phyloP scores from a whole-genome alignment of 192 early-diverging fungal genomes.

The Coemansia sp. region DNA sequence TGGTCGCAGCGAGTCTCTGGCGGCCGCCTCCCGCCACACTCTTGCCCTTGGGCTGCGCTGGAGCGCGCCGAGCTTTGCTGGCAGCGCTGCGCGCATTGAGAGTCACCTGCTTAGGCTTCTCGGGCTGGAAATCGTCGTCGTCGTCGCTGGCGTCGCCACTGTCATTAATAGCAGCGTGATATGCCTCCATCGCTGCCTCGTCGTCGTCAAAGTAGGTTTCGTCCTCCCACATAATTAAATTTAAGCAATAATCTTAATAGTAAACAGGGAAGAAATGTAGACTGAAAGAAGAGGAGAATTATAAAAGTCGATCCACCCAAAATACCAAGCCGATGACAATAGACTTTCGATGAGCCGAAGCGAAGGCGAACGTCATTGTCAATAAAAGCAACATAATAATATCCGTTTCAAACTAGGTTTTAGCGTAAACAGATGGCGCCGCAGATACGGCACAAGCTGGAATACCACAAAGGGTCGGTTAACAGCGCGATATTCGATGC shows the following conservation, averaged over 20 bases:
- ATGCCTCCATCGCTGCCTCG: constrained; percentile 50
- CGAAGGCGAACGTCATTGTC: not conserved
- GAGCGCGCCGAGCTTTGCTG: constrained; percentile 9
- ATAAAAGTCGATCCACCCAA: not conserved
- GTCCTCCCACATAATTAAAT: constrained; percentile 43
- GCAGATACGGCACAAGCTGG: constrained; percentile 46
- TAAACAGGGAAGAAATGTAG: not conserved
- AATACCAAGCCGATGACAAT: not conserved
- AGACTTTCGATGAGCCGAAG: not conserved
- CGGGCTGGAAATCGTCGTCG: constrained; percentile 42
- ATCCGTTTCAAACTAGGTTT: not conserved
- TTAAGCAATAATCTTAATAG: not conserved
- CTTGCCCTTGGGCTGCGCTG: not conserved
- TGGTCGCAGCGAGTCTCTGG: constrained; percentile 7
- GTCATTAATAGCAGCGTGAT: constrained; percentile 20
- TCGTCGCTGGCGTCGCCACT: constrained; percentile 11
- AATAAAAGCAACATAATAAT: not conserved
- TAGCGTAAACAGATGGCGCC: constrained; percentile 6
- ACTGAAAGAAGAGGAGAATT: not conserved
- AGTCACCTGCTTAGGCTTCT: not conserved
- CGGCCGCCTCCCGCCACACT: not conserved
- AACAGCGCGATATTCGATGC: constrained; percentile 66
- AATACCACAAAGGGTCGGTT: constrained; percentile 67
- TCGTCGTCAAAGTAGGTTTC: constrained; percentile 49
- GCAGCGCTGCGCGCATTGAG: constrained; percentile 4